Conservation (phyloP, 352 stramenopile species). For the Elongisporangium undulatum region DNA sequence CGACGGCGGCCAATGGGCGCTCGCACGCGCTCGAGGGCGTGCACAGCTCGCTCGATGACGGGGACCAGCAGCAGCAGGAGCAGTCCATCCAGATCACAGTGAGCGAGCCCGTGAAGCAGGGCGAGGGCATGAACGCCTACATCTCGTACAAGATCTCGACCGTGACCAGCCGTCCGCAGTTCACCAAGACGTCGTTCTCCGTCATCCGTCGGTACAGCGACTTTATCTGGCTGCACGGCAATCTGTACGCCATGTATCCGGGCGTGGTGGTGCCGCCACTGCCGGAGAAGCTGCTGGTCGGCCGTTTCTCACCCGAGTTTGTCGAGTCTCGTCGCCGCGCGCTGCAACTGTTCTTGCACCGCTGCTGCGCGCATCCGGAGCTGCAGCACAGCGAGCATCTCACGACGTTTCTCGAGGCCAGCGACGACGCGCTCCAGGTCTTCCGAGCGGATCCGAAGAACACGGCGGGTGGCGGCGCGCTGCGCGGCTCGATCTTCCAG, state of each 20-base stretch:
- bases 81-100: constrained; percentile 82
- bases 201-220: constrained; percentile 94
- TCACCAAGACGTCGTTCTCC: constrained; percentile 83
- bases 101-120: constrained; percentile 94
- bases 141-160: constrained; percentile 96
- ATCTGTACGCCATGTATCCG: constrained; percentile 81
- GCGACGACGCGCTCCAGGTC: constrained; percentile 53
- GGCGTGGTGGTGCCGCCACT: constrained; percentile 93
- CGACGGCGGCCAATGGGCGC: constrained; percentile 7
- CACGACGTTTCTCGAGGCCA: constrained; percentile 81
- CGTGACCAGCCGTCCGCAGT: constrained; percentile 69
- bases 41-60: neutral
- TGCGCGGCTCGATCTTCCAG: constrained; percentile 72
- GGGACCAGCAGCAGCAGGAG: neutral
- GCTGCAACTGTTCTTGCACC: constrained; percentile 76
- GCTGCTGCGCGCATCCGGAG: constrained; percentile 77
- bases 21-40: neutral
- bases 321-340: constrained; percentile 78
- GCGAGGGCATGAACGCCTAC: constrained; percentile 97
- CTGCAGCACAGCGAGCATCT: constrained; percentile 82
- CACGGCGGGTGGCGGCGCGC: constrained; percentile 28
- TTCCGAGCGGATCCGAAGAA: constrained; percentile 74
- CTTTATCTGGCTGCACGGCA: constrained; percentile 95
- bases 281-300: constrained; percentile 95
- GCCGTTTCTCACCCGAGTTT: constrained; percentile 92